Evolutionary conservation across 164 flowering plant genomes (phyloP).

Genomic region (Tetracentron sinense): DNA sequence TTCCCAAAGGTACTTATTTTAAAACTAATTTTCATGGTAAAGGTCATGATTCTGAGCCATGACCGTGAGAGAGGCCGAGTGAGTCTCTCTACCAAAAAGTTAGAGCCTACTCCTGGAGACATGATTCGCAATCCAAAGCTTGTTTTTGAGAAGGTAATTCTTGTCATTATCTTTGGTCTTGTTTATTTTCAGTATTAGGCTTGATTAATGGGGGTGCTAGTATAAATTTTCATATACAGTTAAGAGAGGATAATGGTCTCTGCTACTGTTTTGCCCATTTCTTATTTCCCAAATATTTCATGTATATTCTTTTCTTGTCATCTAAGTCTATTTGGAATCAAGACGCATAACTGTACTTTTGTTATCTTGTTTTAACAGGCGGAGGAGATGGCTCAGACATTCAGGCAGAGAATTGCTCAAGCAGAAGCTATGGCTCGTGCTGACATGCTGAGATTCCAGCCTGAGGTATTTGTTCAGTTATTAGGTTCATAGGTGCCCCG

Average conservation of each 20-base stretch:
- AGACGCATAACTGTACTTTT: neutral
- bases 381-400: slow-evolving; percentile 99
- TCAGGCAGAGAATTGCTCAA: slow-evolving; percentile 98
- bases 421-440: slow-evolving; percentile 99
- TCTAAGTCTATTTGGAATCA: neutral
- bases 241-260: neutral
- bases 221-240: neutral
- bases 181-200: neutral
- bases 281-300: no score
- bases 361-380: slow-evolving; percentile 47
- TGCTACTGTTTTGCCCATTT: no score
- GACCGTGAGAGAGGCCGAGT: slow-evolving; percentile 96
- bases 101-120: slow-evolving; percentile 99
- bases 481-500: neutral
- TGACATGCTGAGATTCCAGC: slow-evolving; percentile 94
- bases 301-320: neutral
- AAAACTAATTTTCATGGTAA: slow-evolving; percentile 9
- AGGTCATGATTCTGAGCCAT: slow-evolving; percentile 97
- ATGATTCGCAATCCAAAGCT: slow-evolving; percentile 96
- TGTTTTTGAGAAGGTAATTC: slow-evolving; percentile 90
- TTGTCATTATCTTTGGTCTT: neutral
- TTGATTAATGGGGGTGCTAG: neutral
- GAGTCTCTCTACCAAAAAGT: slow-evolving; percentile 94
- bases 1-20: neutral
- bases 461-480: slow-evolving; percentile 59